Conservation (phyloP, 768 basidiomycete genomes). For the Russula emetica region DNA sequence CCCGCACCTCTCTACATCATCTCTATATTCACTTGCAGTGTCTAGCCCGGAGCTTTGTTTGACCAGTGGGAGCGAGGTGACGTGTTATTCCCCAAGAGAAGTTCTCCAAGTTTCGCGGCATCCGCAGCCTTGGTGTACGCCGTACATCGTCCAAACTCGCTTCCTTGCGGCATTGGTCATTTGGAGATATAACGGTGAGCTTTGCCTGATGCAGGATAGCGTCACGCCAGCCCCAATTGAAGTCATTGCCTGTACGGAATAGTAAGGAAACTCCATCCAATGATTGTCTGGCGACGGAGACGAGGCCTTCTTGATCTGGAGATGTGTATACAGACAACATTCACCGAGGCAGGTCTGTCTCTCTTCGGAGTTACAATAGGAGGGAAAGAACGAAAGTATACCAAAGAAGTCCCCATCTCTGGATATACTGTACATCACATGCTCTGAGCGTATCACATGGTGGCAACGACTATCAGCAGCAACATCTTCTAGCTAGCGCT, state of each 20-base stretch:
- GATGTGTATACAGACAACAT: neutral
- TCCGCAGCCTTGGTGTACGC: neutral
- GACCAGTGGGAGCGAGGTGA: neutral
- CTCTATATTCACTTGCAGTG: neutral
- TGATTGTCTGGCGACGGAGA: neutral
- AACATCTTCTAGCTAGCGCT: no score
- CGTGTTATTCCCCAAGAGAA: neutral
- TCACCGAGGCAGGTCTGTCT: neutral
- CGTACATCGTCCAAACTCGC: neutral
- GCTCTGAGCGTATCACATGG: no score
- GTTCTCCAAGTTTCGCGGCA: neutral
- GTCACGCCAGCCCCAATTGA: no score
- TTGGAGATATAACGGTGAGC: neutral
- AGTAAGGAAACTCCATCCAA: neutral
- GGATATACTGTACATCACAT: no score
- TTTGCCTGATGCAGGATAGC: neutral
- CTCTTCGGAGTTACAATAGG: no score
- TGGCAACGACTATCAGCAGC: no score
- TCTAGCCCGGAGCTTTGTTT: neutral
- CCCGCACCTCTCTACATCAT: neutral
- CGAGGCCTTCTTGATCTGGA: neutral
- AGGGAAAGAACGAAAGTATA: no score
- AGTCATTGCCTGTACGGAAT: neutral
- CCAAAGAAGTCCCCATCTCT: no score
- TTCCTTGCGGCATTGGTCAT: neutral